These are phyloP conservation scores for Tulasnella sp. DNA, from an alignment of 768 basidiomycete species.

Conservation along the genomic window DNA sequence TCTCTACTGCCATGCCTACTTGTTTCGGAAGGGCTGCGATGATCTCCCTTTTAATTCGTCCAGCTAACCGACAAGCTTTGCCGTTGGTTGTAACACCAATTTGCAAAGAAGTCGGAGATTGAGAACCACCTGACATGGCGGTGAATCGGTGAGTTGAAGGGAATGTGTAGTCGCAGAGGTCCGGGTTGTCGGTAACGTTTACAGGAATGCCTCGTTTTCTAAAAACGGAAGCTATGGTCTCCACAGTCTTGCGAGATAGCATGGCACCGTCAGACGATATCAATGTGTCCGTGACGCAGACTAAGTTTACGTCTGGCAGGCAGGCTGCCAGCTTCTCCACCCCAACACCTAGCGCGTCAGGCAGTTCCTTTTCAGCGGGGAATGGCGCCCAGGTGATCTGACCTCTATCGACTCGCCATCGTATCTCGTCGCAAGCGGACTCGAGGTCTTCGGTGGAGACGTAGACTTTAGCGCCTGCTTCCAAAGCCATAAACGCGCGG, in stretches of 20 bases:
- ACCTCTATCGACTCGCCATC: conserved; percentile 42
- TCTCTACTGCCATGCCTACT: conserved; percentile 59
- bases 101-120: conserved; percentile 31
- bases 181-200: conserved; percentile 78
- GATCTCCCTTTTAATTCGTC: conserved; percentile 70
- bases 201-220: conserved; percentile 49
- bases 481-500: conserved; percentile 70
- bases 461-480: conserved; percentile 60
- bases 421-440: conserved; percentile 55
- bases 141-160: conserved; percentile 70
- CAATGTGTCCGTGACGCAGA: conserved; percentile 74
- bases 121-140: conserved; percentile 33
- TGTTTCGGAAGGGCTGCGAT: conserved; percentile 58
- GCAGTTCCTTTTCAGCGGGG: conserved; percentile 15
- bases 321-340: conserved; percentile 38
- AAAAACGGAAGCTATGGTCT: conserved; percentile 37
- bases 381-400: conserved; percentile 37
- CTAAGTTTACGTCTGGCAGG: conserved; percentile 33
- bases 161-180: conserved; percentile 82
- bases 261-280: conserved; percentile 22
- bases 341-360: conserved; percentile 23
- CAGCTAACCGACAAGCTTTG: conserved; percentile 72
- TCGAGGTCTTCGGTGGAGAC: conserved; percentile 38
- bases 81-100: conserved; percentile 86
- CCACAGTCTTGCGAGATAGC: conserved; percentile 19